These are phyloP conservation scores for Sphagnum fallax DNA, from an alignment of 228 moss, liverwort and hornwort genomes.

Conservation along the genomic window DNA sequence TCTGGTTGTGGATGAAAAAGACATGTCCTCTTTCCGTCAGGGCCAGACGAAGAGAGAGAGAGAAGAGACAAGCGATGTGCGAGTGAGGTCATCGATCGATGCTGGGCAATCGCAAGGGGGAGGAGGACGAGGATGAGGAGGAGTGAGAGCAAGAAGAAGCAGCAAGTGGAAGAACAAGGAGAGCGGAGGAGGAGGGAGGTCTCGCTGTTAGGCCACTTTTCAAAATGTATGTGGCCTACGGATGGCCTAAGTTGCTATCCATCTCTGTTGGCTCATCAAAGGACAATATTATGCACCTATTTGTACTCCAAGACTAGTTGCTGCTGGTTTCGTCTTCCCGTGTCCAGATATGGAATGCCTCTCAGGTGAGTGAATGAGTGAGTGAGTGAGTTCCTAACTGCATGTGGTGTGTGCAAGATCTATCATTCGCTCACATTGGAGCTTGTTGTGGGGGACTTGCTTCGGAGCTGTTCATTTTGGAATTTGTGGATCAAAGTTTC, in stretches of 20 bases:
- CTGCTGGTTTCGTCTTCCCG: conserved; percentile 78
- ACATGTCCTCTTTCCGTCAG: too few relatives aligned
- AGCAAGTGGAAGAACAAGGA: too few relatives aligned
- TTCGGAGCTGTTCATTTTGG: neutral
- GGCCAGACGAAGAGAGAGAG: too few relatives aligned
- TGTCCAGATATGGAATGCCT: conserved; percentile 83
- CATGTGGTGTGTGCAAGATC: neutral
- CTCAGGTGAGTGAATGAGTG: conserved; percentile 40
- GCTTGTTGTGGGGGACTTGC: neutral
- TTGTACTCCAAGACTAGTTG: conserved; percentile 55
- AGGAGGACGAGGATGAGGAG: too few relatives aligned
- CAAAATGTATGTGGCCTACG: conserved; percentile 90
- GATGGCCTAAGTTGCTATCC: conserved; percentile 95
- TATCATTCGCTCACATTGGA: neutral
- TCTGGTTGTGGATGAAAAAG: too few relatives aligned
- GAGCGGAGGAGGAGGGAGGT: too few relatives aligned
- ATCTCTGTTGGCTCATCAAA: conserved; percentile 68
- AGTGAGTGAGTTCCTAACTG: too few relatives aligned
- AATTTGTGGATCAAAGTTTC: neutral
- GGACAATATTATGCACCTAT: conserved; percentile 68
- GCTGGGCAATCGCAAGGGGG: too few relatives aligned
- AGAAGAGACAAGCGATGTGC: too few relatives aligned
- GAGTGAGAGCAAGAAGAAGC: too few relatives aligned
- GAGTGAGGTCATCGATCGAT: too few relatives aligned
- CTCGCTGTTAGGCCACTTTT: neutral